Conservation (phyloP, 2,329 filamentous ascomycete genomes). For the Colletotrichum cereale region DNA sequence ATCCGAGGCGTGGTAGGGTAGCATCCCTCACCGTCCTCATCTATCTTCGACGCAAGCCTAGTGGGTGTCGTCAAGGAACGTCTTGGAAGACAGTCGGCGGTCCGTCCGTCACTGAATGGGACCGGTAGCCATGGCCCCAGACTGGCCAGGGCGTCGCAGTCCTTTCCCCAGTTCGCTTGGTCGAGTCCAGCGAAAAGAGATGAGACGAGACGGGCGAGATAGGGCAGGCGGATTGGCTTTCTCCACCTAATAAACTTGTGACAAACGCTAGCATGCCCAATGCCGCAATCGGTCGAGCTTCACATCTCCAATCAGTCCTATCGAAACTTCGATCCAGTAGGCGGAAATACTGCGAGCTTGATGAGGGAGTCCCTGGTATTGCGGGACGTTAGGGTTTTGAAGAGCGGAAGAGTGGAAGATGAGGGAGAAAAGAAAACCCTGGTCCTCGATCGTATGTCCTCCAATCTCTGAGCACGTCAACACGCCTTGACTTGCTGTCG, state of each 20-base stretch:
- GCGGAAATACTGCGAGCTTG: not conserved
- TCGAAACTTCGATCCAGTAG: slow-evolving; percentile 30
- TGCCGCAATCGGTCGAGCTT: slow-evolving; percentile 33
- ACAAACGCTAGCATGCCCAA: slow-evolving; percentile 26
- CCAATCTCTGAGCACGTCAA: slow-evolving; percentile 1
- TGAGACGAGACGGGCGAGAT: slow-evolving; percentile 27
- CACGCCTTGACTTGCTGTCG: not conserved
- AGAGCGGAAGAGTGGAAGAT: slow-evolving; percentile 16
- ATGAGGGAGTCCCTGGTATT: slow-evolving; percentile 7
- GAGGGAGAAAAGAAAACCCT: slow-evolving; percentile 7
- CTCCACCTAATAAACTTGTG: slow-evolving; percentile 42
- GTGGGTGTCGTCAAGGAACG: slow-evolving; percentile 12
- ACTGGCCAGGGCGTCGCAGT: slow-evolving; percentile 13
- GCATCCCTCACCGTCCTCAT: slow-evolving; percentile 33
- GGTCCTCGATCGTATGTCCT: not conserved
- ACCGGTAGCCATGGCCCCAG: not conserved
- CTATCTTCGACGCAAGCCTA: slow-evolving; percentile 30
- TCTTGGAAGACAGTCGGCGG: not conserved
- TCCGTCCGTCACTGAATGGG: slow-evolving; percentile 3
- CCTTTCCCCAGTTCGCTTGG: slow-evolving; percentile 7
- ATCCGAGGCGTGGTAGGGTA: slow-evolving; percentile 34
- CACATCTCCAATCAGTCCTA: not conserved
- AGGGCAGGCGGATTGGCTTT: slow-evolving; percentile 22
- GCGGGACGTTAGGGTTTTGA: slow-evolving; percentile 1
- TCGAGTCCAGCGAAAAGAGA: slow-evolving; percentile 14